Percentiles rank a stretch among this genome's conserved stretches.
Conservation (phyloP, 139 green algal species). For the Chlorella sorokiniana region DNA sequence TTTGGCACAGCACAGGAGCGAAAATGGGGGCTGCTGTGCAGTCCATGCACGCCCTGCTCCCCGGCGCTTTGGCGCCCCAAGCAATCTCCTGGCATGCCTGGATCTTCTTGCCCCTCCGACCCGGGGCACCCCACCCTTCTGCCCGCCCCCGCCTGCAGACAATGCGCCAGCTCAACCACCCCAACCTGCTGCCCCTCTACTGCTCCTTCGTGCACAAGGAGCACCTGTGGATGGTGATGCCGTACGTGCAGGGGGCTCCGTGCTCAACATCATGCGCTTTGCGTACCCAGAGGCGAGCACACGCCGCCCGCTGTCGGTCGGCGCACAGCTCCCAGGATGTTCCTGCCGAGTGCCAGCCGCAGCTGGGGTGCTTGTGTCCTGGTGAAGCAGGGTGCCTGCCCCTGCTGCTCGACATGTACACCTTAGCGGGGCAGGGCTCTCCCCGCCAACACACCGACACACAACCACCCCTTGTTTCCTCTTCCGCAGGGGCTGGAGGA, state of each 20-base stretch:
- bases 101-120: background rate
- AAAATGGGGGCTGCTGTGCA: no score
- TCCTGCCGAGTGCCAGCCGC: no score
- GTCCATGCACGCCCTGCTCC: no score
- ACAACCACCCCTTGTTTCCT: no score
- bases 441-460: no score
- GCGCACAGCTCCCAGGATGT: background rate
- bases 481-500: slow-evolving; percentile 87
- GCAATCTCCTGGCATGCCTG: no score
- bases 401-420: no score
- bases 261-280: slow-evolving; percentile 94
- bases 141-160: slow-evolving; percentile 60
- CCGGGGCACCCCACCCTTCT: background rate
- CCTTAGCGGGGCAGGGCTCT: no score
- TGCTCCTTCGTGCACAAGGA: slow-evolving; percentile 90
- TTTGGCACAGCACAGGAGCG: no score
- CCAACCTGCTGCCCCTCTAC: slow-evolving; percentile 94
- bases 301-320: background rate
- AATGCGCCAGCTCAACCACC: slow-evolving; percentile 93
- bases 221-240: slow-evolving; percentile 96
- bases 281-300: slow-evolving; percentile 66
- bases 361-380: background rate
- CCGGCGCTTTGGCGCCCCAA: no score
- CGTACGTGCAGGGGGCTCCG: slow-evolving; percentile 80
- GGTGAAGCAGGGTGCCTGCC: background rate